Conservation (phyloP, 768 basidiomycete genomes). For the Pisolithus microcarpus region DNA sequence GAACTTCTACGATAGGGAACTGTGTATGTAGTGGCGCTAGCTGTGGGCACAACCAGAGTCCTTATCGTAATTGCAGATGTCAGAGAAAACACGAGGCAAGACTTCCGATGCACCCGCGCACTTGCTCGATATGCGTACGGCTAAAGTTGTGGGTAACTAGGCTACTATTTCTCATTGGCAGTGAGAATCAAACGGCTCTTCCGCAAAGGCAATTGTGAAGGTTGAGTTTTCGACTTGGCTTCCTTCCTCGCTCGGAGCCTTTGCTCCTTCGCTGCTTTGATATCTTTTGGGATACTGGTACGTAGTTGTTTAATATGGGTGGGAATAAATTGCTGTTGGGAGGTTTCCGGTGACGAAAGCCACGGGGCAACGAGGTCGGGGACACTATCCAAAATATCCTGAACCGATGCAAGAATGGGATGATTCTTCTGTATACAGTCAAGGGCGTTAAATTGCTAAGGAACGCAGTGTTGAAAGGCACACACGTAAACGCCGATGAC, state of each 20-base stretch:
- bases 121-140: too few relatives aligned
- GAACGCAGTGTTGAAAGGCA: not conserved
- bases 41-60: too few relatives aligned
- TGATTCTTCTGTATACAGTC: conserved; percentile 31
- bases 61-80: too few relatives aligned
- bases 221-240: conserved; percentile 31
- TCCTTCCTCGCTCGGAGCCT: conserved; percentile 43
- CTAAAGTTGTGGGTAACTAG: not conserved
- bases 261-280: conserved; percentile 59
- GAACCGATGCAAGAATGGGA: conserved; percentile 31
- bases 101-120: too few relatives aligned
- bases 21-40: too few relatives aligned
- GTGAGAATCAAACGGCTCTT: conserved; percentile 19
- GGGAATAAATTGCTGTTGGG: conserved; percentile 39
- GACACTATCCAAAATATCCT: conserved; percentile 41
- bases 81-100: too few relatives aligned
- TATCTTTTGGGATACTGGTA: conserved; percentile 74
- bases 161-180: conserved; percentile 3
- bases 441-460: conserved; percentile 2
- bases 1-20: not conserved
- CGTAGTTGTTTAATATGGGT: conserved; percentile 78
- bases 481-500: conserved; percentile 64
- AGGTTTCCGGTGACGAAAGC: conserved; percentile 32
- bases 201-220: conserved; percentile 9
- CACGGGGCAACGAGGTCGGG: conserved; percentile 59